A percentile compares a stretch with the other conserved stretches of the same genome.
These are phyloP conservation scores for Capsicum rhomboideum DNA, from an alignment of 257 asterid genomes.

Conservation along the genomic window DNA sequence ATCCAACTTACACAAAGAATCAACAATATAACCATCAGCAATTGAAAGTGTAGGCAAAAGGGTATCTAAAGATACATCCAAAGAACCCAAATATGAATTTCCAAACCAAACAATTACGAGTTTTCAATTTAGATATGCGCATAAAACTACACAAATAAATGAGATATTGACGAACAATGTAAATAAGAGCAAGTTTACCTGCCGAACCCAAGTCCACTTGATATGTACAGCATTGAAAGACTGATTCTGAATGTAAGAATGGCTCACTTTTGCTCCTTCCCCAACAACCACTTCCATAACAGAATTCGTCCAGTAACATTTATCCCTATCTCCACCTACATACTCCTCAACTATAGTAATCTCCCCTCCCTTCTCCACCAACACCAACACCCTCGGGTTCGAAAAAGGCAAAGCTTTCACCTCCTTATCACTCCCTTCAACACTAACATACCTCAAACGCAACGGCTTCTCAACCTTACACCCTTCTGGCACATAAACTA, in stretches of 20 bases:
- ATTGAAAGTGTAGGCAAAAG: conserved; percentile 41
- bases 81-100: background rate
- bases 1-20: conserved; percentile 33
- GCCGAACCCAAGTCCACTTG: conserved; percentile 79
- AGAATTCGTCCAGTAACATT: conserved; percentile 77
- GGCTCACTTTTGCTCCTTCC: conserved; percentile 66
- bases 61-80: conserved; percentile 28
- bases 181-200: background rate
- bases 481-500: conserved; percentile 78
- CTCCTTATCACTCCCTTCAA: conserved; percentile 47
- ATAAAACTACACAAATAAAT: no score
- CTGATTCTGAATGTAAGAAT: conserved; percentile 76
- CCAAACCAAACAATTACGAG: no score
- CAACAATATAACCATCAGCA: conserved; percentile 63
- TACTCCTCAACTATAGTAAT: conserved; percentile 77
- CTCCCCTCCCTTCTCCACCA: conserved; percentile 89
- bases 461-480: conserved; percentile 66
- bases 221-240: conserved; percentile 75
- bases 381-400: conserved; percentile 75
- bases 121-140: no score
- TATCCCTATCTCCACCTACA: conserved; percentile 36
- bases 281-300: conserved; percentile 68
- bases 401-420: conserved; percentile 63
- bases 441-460: conserved; percentile 52
- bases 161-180: no score